Percentiles rank a stretch among this genome's conserved stretches.
These are phyloP conservation scores for Boletellus sp. DNA, from an alignment of 1,284 basidiomycete genomes.

Conservation along the genomic window DNA sequence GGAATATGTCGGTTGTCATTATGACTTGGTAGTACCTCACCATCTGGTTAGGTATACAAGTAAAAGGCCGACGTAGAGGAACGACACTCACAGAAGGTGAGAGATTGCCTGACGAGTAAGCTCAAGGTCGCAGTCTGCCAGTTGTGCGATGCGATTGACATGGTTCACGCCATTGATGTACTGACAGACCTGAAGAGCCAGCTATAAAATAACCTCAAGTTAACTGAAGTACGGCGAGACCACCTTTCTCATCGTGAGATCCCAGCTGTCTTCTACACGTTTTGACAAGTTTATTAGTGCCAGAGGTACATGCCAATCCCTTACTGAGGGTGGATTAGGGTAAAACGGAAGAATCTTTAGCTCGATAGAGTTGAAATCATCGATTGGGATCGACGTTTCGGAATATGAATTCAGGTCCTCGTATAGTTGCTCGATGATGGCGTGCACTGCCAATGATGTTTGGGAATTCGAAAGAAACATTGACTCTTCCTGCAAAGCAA, in stretches of 20 bases:
- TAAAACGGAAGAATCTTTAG: conserved; percentile 96
- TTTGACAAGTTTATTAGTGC: conserved; percentile 82
- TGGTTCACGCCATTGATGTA: conserved; percentile 91
- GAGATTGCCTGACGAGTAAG: conserved; percentile 86
- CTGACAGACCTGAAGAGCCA: conserved; percentile 57
- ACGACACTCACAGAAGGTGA: conserved; percentile 75
- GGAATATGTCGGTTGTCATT: conserved; percentile 95
- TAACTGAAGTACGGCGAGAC: conserved; percentile 4
- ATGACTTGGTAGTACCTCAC: conserved; percentile 91
- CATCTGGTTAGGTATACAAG: conserved; percentile 5
- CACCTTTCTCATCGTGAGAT: conserved; percentile 89
- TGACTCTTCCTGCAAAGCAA: conserved; percentile 71
- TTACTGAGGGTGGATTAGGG: conserved; percentile 85
- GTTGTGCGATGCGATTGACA: conserved; percentile 84
- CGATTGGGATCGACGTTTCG: conserved; percentile 87
- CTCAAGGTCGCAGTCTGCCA: conserved; percentile 87
- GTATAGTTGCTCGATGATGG: conserved; percentile 93
- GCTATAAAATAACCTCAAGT: conserved; percentile 2
- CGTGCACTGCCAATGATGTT: conserved; percentile 71
- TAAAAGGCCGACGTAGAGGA: neutral
- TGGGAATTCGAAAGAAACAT: conserved; percentile 78
- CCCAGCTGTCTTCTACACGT: conserved; percentile 90
- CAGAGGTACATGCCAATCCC: conserved; percentile 95
- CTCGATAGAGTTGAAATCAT: conserved; percentile 88
- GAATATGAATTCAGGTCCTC: conserved; percentile 97